These are phyloP conservation scores for Byssothecium circinans DNA, from an alignment of 2,329 filamentous ascomycete genomes.

Conservation along the genomic window DNA sequence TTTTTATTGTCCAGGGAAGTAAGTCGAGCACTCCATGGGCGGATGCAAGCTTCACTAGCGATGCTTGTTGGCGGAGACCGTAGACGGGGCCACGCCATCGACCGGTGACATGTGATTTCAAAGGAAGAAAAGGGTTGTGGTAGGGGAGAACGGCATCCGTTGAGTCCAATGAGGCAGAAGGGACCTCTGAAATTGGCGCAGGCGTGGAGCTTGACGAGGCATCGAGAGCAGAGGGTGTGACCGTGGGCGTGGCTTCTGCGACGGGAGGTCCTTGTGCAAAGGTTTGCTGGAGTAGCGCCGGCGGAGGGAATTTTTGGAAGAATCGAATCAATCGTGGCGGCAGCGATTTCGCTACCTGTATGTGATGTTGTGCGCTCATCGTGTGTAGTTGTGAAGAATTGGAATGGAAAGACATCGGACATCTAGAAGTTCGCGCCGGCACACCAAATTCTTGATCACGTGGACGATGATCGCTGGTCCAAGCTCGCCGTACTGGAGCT, in stretches of 20 bases:
- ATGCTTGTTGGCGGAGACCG: slow-evolving; percentile 84
- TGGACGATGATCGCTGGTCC: slow-evolving; percentile 2
- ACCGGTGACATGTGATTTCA: slow-evolving; percentile 76
- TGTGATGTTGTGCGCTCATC: slow-evolving; percentile 38
- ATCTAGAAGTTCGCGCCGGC: slow-evolving; percentile 1
- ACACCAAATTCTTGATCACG: slow-evolving; percentile 20
- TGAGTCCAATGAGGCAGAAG: slow-evolving; percentile 17
- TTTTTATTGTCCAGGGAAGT: slow-evolving; percentile 75
- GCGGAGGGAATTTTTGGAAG: slow-evolving; percentile 84
- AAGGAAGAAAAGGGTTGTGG: slow-evolving; percentile 79
- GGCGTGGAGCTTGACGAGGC: slow-evolving; percentile 39
- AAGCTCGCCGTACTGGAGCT: slow-evolving; percentile 11
- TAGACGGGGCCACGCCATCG: slow-evolving; percentile 82
- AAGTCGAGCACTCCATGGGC: slow-evolving; percentile 79
- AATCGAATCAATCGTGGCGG: slow-evolving; percentile 80
- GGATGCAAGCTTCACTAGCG: slow-evolving; percentile 82
- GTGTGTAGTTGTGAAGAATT: slow-evolving; percentile 13
- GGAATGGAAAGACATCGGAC: background rate
- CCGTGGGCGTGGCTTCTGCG: slow-evolving; percentile 24
- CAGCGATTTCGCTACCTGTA: slow-evolving; percentile 68
- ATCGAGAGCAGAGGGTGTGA: slow-evolving; percentile 42
- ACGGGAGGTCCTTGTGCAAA: slow-evolving; percentile 20
- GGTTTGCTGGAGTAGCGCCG: slow-evolving; percentile 48
- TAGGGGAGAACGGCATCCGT: slow-evolving; percentile 51
- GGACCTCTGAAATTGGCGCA: slow-evolving; percentile 16